These are phyloP conservation scores for Claviceps sp. DNA, from an alignment of 2,329 filamentous ascomycete genomes.

Conservation along the genomic window DNA sequence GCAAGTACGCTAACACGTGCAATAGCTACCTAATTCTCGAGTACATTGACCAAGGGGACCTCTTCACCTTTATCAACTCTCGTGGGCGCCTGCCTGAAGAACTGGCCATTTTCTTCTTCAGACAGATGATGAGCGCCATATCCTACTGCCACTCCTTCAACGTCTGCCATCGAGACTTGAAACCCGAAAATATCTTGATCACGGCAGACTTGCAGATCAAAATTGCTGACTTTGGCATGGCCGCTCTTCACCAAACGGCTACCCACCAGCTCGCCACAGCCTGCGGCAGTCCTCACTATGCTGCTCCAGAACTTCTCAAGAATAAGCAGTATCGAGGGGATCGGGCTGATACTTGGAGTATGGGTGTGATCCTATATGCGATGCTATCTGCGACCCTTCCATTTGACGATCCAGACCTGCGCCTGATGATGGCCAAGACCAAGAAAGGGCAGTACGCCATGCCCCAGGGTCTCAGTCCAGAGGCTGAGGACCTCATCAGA, in stretches of 20 bases:
- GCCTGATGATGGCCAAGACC: slow-evolving; percentile 47
- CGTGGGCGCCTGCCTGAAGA: slow-evolving; percentile 64
- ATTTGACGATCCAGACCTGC: slow-evolving; percentile 57
- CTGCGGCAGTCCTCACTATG: slow-evolving; percentile 94
- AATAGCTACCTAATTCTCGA: slow-evolving; percentile 88
- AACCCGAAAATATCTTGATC: slow-evolving; percentile 92
- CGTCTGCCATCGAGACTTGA: slow-evolving; percentile 91
- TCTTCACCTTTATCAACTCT: slow-evolving; percentile 74
- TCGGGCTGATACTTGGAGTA: slow-evolving; percentile 86
- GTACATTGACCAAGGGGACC: slow-evolving; percentile 65
- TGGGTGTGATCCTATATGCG: slow-evolving; percentile 80
- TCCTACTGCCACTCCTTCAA: slow-evolving; percentile 89
- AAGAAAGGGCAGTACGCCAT: slow-evolving; percentile 48
- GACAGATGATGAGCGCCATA: slow-evolving; percentile 84
- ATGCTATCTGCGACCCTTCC: slow-evolving; percentile 74
- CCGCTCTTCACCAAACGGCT: slow-evolving; percentile 70
- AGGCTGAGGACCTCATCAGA: slow-evolving; percentile 65
- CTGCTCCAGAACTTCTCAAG: slow-evolving; percentile 79
- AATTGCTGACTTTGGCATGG: slow-evolving; percentile 96
- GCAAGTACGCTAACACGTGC: slow-evolving; percentile 6
- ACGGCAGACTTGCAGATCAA: slow-evolving; percentile 68
- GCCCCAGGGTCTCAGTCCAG: slow-evolving; percentile 46
- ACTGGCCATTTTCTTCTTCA: slow-evolving; percentile 71
- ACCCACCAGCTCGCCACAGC: slow-evolving; percentile 73
- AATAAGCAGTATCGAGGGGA: slow-evolving; percentile 69